phyloP scores from a whole-genome alignment of 2,329 filamentous ascomycete species.

The Aspergillus cejpii region DNA sequence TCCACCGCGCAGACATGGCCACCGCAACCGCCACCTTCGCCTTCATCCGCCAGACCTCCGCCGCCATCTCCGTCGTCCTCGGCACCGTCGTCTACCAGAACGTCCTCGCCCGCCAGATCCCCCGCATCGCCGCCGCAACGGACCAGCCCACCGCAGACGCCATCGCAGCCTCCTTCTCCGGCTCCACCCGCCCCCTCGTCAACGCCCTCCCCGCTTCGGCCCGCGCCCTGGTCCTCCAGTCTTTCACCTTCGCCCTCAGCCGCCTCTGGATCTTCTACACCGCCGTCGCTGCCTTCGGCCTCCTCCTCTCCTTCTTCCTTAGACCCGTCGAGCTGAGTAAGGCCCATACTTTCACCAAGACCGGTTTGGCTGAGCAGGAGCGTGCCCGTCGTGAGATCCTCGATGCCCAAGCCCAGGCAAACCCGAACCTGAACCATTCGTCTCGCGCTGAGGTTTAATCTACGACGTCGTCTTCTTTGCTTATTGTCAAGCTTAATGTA shows the following conservation, averaged over 20 bases:
- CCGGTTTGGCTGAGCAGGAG: constrained; percentile 42
- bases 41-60: constrained; percentile 54
- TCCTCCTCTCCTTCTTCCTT: constrained; percentile 39
- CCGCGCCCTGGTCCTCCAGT: constrained; percentile 34
- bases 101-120: constrained; percentile 30
- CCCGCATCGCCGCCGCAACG: constrained; percentile 24
- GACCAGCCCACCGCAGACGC: constrained; percentile 23
- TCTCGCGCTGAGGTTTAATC: neutral
- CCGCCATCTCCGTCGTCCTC: constrained; percentile 53
- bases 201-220: constrained; percentile 29
- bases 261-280: constrained; percentile 50
- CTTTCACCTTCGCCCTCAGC: constrained; percentile 40
- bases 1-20: constrained; percentile 55
- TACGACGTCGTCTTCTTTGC: no score
- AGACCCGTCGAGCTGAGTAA: constrained; percentile 34
- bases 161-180: constrained; percentile 31
- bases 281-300: constrained; percentile 29
- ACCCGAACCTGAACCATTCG: constrained; percentile 36
- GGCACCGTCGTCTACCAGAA: constrained; percentile 48
- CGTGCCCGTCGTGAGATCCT: constrained; percentile 35
- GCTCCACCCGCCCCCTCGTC: constrained; percentile 32
- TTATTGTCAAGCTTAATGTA: neutral
- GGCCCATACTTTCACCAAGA: constrained; percentile 41
- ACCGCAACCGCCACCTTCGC: constrained; percentile 57
- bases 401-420: constrained; percentile 51